These are phyloP conservation scores for Yamagishiella unicocca DNA, from an alignment of 139 green algal genomes.

Conservation along the genomic window DNA sequence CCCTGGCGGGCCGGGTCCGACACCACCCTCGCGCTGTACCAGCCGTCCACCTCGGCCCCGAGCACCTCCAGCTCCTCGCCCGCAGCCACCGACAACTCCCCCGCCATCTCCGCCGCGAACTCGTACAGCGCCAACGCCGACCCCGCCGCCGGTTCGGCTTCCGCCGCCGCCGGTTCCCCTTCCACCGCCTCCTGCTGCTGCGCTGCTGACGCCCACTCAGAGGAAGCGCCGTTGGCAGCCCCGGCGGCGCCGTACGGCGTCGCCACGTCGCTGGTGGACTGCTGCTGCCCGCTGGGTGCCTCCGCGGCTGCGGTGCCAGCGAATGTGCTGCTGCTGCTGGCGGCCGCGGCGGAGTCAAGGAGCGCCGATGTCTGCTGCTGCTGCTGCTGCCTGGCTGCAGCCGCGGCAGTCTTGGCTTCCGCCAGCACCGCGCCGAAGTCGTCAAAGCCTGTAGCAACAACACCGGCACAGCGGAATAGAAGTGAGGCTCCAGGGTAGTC, in stretches of 20 bases:
- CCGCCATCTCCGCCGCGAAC: slow-evolving; percentile 65
- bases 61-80: slow-evolving; percentile 62
- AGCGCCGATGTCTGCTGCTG: not conserved
- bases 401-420: slow-evolving; percentile 29
- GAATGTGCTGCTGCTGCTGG: not conserved
- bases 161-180: not conserved
- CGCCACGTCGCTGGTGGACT: not conserved
- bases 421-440: slow-evolving; percentile 45
- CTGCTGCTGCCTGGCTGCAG: not conserved
- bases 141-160: not conserved
- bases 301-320: not conserved
- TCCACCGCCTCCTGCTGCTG: not conserved
- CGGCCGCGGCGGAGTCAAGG: not conserved
- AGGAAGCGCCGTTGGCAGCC: too few relatives aligned
- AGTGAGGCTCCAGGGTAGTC: too few relatives aligned
- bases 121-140: slow-evolving; percentile 53
- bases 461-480: too few relatives aligned
- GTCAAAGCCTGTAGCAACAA: slow-evolving; percentile 46
- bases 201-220: too few relatives aligned
- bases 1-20: not conserved
- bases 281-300: not conserved
- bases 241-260: not conserved
- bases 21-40: slow-evolving; percentile 56
- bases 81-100: slow-evolving; percentile 60
- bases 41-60: slow-evolving; percentile 72